A percentile compares a stretch with the other conserved stretches of the same genome.
Conservation (phyloP, 495 filamentous ascomycete genomes). For the Coniosporium apollinis region DNA sequence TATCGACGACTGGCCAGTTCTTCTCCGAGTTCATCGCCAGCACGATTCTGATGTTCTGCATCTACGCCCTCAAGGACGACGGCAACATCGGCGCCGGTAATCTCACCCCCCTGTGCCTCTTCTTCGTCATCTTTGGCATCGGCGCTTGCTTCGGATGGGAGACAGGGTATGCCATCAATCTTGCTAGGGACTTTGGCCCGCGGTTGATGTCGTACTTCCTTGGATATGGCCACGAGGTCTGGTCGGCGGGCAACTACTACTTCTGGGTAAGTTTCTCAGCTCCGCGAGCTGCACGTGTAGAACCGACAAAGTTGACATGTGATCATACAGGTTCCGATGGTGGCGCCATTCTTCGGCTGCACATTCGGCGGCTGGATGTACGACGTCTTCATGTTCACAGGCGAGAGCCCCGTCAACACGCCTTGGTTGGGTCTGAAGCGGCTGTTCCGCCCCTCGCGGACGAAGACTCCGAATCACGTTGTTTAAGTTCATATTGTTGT, state of each 20-base stretch:
- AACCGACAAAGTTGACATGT: background rate
- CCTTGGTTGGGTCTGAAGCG: constrained; percentile 12
- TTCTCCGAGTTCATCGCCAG: constrained; percentile 48
- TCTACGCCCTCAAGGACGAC: constrained; percentile 48
- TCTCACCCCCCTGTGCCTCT: constrained; percentile 36
- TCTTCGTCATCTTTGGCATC: constrained; percentile 52
- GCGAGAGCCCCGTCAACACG: constrained; percentile 12
- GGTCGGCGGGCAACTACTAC: constrained; percentile 42
- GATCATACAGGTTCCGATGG: constrained; percentile 11
- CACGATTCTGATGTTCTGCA: constrained; percentile 46
- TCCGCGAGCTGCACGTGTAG: background rate
- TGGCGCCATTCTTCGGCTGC: constrained; percentile 14
- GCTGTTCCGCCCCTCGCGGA: background rate
- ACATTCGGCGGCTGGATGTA: constrained; percentile 14
- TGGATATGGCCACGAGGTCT: constrained; percentile 47
- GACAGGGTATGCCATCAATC: constrained; percentile 53
- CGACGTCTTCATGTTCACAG: constrained; percentile 16
- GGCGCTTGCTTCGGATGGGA: constrained; percentile 54
- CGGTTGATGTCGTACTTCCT: constrained; percentile 41
- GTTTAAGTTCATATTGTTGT: too few relatives aligned
- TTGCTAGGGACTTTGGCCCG: constrained; percentile 50
- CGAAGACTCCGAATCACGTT: too few relatives aligned
- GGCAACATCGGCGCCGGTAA: constrained; percentile 24
- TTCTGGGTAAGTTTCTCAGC: constrained; percentile 33
- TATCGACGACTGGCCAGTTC: constrained; percentile 41